Evolutionary conservation across 306 rosid genomes (phyloP), one percentile per base, ranked within the genome.

Genomic region (Prunus campanulata): DNA sequence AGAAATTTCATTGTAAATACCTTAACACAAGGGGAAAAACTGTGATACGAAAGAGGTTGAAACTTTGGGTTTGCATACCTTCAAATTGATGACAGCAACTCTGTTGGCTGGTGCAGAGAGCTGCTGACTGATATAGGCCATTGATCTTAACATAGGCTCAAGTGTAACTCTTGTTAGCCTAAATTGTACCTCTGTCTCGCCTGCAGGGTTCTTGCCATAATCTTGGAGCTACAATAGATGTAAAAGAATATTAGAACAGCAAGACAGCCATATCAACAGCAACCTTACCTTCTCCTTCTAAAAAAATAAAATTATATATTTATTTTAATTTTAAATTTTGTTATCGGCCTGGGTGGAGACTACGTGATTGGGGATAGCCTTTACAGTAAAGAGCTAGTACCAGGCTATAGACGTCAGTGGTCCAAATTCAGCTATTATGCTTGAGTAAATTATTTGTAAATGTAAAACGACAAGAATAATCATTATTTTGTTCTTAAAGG

Each of bases 101-200:
- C 83, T 88, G 83, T 91, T 90, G 81, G 85, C 81, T 48, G 95
- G 90, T 61, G 85, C 30, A 65, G 88, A 81, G 65, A 91, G 89
- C 84, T 91, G 95, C 71, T 90, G 93, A 78, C 90, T 82, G 74
- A 90, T 90, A 69, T 82, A 76, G 73, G 93, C 79, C 97, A 91
- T 90, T 14, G 95, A 91, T 75, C 81, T 82, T 83, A 91, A 70
- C 97, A 91, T 91, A 63, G 97, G 95, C 85, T 88, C 95, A 78
- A 91, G 87, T 60, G 90, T 88, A 74, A 85, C 79, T 86, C 86
- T 84, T 46, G 95, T 86, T 68, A 90, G 83, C 82, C 90, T 83
- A 76, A 90, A 90, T 74, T 91, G 95, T 68, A 91, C 89, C 77
- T 88, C 89, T 47, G 85, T 83, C 86, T 89, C 95, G 66, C 90